Conservation (phyloP, 202 grass and related monocot genomes). For the Panicum virgatum region DNA sequence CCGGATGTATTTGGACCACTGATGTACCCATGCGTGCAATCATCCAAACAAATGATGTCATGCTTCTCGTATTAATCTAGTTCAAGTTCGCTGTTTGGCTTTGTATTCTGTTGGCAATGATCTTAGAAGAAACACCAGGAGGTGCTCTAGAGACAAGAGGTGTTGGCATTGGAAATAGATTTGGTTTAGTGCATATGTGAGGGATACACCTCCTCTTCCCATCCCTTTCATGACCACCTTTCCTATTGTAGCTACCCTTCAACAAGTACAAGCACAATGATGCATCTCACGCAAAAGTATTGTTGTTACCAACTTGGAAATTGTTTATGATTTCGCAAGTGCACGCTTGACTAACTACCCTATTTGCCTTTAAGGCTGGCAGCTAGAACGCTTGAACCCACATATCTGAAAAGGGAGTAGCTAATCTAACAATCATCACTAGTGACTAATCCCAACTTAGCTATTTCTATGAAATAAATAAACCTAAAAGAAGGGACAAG, state of each 20-base stretch:
- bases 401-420: conserved; percentile 34
- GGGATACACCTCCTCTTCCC: not conserved
- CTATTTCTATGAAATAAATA: conserved; percentile 10
- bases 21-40: not conserved
- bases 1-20: not conserved
- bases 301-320: conserved; percentile 37
- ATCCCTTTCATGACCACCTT: conserved; percentile 45
- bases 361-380: conserved; percentile 38
- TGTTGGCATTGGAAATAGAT: conserved; percentile 27
- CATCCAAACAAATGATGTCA: not conserved
- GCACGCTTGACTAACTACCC: conserved; percentile 51
- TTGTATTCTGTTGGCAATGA: conserved; percentile 16
- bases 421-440: conserved; percentile 29
- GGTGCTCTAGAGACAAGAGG: conserved; percentile 34
- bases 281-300: conserved; percentile 38
- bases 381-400: conserved; percentile 16
- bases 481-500: conserved; percentile 40
- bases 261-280: conserved; percentile 52
- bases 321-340: conserved; percentile 38
- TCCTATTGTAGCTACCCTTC: conserved; percentile 25
- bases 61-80: not conserved
- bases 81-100: conserved; percentile 15
- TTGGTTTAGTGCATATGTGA: conserved; percentile 7
- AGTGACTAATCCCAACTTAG: conserved; percentile 17
- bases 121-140: not conserved